Evolutionary conservation across 345 rosid species (phyloP).

Genomic region (Murraya koenigii): DNA sequence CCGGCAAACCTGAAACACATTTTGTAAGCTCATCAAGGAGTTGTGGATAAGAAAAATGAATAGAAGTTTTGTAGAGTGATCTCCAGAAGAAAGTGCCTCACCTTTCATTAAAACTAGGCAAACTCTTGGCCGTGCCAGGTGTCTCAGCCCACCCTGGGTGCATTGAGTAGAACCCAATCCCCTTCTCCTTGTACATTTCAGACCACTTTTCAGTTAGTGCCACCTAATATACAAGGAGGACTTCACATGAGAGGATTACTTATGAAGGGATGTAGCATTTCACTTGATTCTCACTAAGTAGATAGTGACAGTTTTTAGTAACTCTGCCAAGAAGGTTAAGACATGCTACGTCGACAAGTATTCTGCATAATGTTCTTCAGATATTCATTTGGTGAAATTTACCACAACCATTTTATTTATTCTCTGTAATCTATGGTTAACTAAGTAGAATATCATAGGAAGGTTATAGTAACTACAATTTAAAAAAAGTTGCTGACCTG

Average conservation of each 20-base stretch:
- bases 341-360: background rate
- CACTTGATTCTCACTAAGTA: background rate
- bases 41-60: background rate
- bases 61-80: background rate
- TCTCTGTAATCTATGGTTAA: background rate
- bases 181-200: slow-evolving; percentile 60
- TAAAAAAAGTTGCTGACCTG: slow-evolving; percentile 48
- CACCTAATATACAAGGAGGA: slow-evolving; percentile 41
- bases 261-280: background rate
- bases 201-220: slow-evolving; percentile 83
- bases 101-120: slow-evolving; percentile 60
- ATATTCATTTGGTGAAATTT: background rate
- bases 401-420: background rate
- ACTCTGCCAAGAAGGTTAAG: background rate
- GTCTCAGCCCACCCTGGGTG: slow-evolving; percentile 98
- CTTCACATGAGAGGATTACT: background rate
- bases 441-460: background rate
- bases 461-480: background rate
- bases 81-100: slow-evolving; percentile 12
- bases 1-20: slow-evolving; percentile 53
- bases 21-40: background rate
- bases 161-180: slow-evolving; percentile 84
- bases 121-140: slow-evolving; percentile 72
- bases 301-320: background rate
- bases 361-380: background rate